phyloP scores from a whole-genome alignment of 2,329 filamentous ascomycete genomes.

The Helicocarpus griseus region DNA sequence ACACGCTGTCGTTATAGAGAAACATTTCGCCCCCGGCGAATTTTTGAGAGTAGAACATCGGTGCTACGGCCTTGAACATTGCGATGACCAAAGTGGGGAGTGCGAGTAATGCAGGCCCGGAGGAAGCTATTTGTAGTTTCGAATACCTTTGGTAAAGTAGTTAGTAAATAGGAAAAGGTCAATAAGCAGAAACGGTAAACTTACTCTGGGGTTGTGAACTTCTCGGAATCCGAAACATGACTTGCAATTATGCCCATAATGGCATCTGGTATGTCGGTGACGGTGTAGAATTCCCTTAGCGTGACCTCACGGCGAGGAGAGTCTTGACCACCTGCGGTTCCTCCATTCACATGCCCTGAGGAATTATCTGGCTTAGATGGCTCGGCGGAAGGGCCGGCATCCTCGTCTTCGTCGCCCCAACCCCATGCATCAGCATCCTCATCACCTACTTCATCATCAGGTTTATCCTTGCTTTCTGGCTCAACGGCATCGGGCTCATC shows the following conservation, averaged over 20 bases:
- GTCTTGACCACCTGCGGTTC: conserved; percentile 7
- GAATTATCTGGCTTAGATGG: conserved; percentile 14
- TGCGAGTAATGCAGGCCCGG: conserved; percentile 34
- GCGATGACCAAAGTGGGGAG: conserved; percentile 39
- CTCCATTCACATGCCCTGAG: conserved; percentile 17
- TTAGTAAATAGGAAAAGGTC: conserved; percentile 1
- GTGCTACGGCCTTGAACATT: conserved; percentile 42
- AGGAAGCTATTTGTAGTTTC: conserved; percentile 30
- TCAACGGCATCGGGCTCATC: conserved; percentile 28
- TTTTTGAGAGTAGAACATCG: conserved; percentile 36
- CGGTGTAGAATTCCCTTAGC: conserved; percentile 74
- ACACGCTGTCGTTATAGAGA: conserved; percentile 55
- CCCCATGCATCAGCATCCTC: conserved; percentile 63
- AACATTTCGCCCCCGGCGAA: conserved; percentile 49
- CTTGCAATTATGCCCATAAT: conserved; percentile 43
- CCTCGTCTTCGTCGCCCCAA: conserved; percentile 61
- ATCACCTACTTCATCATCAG: conserved; percentile 18
- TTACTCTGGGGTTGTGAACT: conserved; percentile 29
- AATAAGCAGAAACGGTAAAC: conserved; percentile 10
- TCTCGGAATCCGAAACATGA: conserved; percentile 33
- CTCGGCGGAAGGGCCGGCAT: neutral
- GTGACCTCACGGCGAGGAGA: conserved; percentile 53
- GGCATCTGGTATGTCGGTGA: conserved; percentile 76
- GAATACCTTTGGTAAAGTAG: conserved; percentile 15
- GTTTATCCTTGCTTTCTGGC: conserved; percentile 1